Evolutionary conservation across 371 early-diverging fungal species (phyloP), one percentile per base, ranked within the genome.

Genomic region (Sporodiniella umbellata): DNA sequence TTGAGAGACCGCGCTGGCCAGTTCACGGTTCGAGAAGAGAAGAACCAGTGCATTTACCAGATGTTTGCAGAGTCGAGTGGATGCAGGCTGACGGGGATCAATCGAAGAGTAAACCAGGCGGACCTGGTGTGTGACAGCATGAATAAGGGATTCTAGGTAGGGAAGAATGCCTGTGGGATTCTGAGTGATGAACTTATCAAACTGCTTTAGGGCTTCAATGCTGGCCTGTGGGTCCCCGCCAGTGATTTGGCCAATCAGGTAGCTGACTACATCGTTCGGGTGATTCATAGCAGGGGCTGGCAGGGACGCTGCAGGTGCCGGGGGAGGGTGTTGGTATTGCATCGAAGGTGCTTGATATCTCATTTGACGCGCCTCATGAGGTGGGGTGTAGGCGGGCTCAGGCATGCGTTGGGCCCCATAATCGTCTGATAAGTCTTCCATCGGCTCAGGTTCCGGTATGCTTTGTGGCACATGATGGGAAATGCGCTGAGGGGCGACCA

Each of bases 151-250:
- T 49, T 88, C 79, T 3, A 90, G 66, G 56, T 89, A 80, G 8
- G 78, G 78, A 5, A 80, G 51, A 22, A 93, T 72, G 4, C 64
- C 40, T 11, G 82, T 80, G 7, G 82, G 62, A 7, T 72, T 55
- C 21, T 70, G 65, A n/a, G 69, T 66, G 6, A 94, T 62, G 0
- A 84, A 60, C 28, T 75, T 78, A 33, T 91, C 90, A 14, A 96
- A 58, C 37, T 89, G 83, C 60, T 92, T 92, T 11, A 96, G 60
- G 1, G 92, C 95, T 33, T 88, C 86, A 43, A 90, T 84, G 22
- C 88, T 83, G 28, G 84, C 78, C 25, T 75, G 64, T 1, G 85
- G 66, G 44, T 92, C 92, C 4, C 77, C 76, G 55, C 84, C 78
- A 33, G 85, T 88, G 31, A 95, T 84, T 46, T 91, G 90, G 1